Base-by-base conservation (phyloP, 2,329 filamentous ascomycete genomes). In the Claviceps purpurea region DNA sequence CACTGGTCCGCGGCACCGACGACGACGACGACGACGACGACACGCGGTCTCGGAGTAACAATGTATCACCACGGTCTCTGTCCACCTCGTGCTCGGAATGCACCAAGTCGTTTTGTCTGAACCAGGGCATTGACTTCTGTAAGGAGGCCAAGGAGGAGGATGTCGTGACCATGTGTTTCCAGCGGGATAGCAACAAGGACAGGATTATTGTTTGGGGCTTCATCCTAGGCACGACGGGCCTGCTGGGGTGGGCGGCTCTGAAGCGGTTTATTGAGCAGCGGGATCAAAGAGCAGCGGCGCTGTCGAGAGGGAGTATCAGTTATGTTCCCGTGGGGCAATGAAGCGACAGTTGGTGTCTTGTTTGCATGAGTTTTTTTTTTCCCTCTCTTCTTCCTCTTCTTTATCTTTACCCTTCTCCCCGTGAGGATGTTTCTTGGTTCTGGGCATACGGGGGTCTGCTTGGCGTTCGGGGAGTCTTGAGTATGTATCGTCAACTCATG, bases 101-200 rank as follows among this genome's bases (percentile, higher is more conserved):
- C 67, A 84, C 81, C 56, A 80, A 80, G 62, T 76, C 76, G 53
- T 84, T 82, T 60, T 84, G 81, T 64, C 73, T 83, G 8, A 67
- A 68, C 46, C 74, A 80, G 56, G 73, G 73, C 57, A 75, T 84
- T 24, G 77, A 77, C 53, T 81, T 84, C 61, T 84, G 81, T 70
- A 76, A 79, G 60, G 72, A 75, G 57, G 79, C 78, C 50, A 73
- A 75, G 57, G 78, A 83, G 58, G 77, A 75, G 61, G 78, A 84
- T 60, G 77, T 84, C 20, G 67, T 77, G 43, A 81, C 81, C 30
- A 71, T 74, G 61, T 84, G 81, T 63, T 84, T 84, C 67, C 79
- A 84, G 71, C 75, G 81, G 56, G 81, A 84, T 64, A 81, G 77
- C 63, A 75, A 75, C 64, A 84, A 84, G 68, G 81, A 84, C 65